Base-by-base conservation (phyloP, 768 basidiomycete species). In the Cystofilobasidium ferigula region DNA sequence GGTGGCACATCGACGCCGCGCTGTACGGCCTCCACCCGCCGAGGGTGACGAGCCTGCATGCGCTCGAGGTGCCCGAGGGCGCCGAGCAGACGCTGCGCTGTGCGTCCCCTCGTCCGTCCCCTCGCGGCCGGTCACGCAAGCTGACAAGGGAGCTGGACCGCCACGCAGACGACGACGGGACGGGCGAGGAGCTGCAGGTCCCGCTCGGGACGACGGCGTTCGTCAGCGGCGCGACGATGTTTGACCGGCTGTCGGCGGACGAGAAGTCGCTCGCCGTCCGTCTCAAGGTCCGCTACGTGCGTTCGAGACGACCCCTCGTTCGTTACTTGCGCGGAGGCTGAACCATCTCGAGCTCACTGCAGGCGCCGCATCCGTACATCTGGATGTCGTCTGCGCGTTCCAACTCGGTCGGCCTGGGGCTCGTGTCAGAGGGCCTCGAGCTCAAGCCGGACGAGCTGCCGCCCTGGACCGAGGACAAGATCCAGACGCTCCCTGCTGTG, bases 141-240 rank as follows among this genome's bases (percentile, higher is more conserved):
- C 78, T 51, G n/a, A n/a, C n/a, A n/a, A n/a, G n/a, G n/a, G n/a
- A n/a, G n/a, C n/a, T n/a, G n/a, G n/a, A 42, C 4, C 4, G 24
- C 3, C 82, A 82, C 68, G 77, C 86, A 67, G 89, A 91, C 72
- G 89, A 90, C 72, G 91, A 93, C 74, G 89, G 88, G 2, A 87
- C 89, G 2, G 87, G 86, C 1, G 89, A 92, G 69, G 86, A 86
- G 75, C 78, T 92, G 3, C 72, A 80, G 8, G 91, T 92, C 0
- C 88, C 91, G 7, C 80, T 92, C 8, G 90, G 89, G 1, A 89
- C 88, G 0, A 94, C 90, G 0, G 88, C 86, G 9, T 92, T 80
- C 74, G 77, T 77, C 24, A 76, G 85, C 2, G 89, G 89, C 22
- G 83, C 80, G 76, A 85, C 82, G 30, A 92, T 90, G 84, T 94